Percentiles rank a stretch among this genome's conserved stretches.
Evolutionary conservation across 2,329 filamentous ascomycete genomes (phyloP).

Genomic region (Fusarium sp.): DNA sequence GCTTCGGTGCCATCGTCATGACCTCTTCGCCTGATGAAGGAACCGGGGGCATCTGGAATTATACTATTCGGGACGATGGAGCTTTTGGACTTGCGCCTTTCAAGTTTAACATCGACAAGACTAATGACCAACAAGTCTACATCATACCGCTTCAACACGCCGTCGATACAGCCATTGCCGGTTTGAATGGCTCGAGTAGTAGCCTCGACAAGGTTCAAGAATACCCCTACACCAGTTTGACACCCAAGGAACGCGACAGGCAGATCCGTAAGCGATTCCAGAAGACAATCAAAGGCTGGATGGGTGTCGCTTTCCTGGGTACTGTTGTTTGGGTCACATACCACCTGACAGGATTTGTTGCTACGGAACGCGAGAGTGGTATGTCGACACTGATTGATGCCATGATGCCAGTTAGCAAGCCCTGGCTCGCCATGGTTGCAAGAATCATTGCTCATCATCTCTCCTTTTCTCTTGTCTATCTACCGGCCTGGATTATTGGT

Average conservation of each 20-base stretch:
- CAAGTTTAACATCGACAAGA: constrained; percentile 72
- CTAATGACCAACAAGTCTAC: constrained; percentile 83
- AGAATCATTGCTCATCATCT: constrained; percentile 84
- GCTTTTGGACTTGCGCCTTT: constrained; percentile 67
- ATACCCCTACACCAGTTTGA: constrained; percentile 81
- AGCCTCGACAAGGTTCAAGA: constrained; percentile 64
- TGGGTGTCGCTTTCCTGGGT: constrained; percentile 83
- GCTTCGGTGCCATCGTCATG: constrained; percentile 81
- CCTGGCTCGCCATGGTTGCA: constrained; percentile 82
- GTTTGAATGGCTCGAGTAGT: constrained; percentile 59
- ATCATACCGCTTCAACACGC: constrained; percentile 82
- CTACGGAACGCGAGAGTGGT: constrained; percentile 85
- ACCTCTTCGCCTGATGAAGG: constrained; percentile 81
- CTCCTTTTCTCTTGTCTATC: constrained; percentile 82
- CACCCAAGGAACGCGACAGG: constrained; percentile 73
- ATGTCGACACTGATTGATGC: constrained; percentile 91
- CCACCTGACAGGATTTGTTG: constrained; percentile 87
- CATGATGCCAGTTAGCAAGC: constrained; percentile 83
- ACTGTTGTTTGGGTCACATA: constrained; percentile 86
- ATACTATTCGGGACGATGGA: constrained; percentile 83
- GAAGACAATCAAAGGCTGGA: constrained; percentile 76
- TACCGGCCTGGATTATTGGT: constrained; percentile 85
- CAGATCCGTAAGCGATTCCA: constrained; percentile 78
- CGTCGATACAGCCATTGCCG: constrained; percentile 79
- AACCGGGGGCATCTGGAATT: constrained; percentile 79